phyloP scores from a whole-genome alignment of 306 rosid species.

The apple (Malus domestica) region ASM211411v1 NC_041796.1:25493501-25494000 shows the following conservation, averaged over 20 bases:
- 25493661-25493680: background rate
- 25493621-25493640: background rate
- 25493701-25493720: background rate
- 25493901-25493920: background rate
- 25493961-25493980: background rate
- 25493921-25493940: background rate
- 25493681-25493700: conserved; percentile 10
- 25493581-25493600: background rate
- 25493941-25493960: background rate
- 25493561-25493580: conserved; percentile 10
- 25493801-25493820: too few species aligned
- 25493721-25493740: too few species aligned
- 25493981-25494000: background rate
- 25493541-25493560: background rate
- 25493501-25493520: conserved; percentile 1
- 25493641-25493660: background rate
- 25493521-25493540: conserved; percentile 12
- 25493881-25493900: background rate
- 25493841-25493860: too few species aligned
- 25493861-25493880: background rate
- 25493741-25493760: too few species aligned
- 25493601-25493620: background rate
- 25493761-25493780: too few species aligned
- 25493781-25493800: too few species aligned
- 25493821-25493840: too few species aligned